Evolutionary conservation across 2,329 filamentous ascomycete species (phyloP).

Genomic region (Beauveria brongniartii): DNA sequence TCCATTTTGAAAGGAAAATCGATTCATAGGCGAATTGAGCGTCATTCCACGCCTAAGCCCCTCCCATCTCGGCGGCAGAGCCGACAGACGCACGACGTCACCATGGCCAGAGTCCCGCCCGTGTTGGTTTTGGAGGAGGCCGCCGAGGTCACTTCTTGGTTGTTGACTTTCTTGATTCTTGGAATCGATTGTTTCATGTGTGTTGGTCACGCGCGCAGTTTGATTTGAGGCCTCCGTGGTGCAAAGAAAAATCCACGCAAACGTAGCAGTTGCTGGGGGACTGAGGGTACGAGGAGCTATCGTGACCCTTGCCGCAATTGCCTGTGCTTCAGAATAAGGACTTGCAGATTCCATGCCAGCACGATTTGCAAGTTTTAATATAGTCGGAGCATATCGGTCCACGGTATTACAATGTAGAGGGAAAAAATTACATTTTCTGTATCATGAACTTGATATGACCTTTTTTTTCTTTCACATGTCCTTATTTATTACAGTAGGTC

Average conservation of each 20-base stretch:
- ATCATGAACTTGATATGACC: too few relatives aligned
- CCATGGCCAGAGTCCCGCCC: not conserved
- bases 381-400: too few relatives aligned
- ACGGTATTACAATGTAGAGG: not conserved
- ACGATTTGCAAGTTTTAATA: too few relatives aligned
- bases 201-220: not conserved
- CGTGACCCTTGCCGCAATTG: too few relatives aligned
- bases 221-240: not conserved
- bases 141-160: not conserved
- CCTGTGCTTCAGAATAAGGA: too few relatives aligned
- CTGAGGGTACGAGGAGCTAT: not conserved
- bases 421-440: not conserved
- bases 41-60: not conserved
- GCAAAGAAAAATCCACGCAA: not conserved
- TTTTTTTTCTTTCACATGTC: not conserved
- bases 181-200: not conserved
- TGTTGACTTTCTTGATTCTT: not conserved
- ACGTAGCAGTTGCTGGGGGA: not conserved
- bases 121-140: not conserved
- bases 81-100: constrained; percentile 3
- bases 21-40: not conserved
- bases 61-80: not conserved
- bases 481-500: too few relatives aligned
- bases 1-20: not conserved
- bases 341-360: too few relatives aligned